A percentile compares a stretch with the other conserved stretches of the same genome.
phyloP scores from a whole-genome alignment of 805 yeast species.

The Yamadazyma akitaensis region DNA sequence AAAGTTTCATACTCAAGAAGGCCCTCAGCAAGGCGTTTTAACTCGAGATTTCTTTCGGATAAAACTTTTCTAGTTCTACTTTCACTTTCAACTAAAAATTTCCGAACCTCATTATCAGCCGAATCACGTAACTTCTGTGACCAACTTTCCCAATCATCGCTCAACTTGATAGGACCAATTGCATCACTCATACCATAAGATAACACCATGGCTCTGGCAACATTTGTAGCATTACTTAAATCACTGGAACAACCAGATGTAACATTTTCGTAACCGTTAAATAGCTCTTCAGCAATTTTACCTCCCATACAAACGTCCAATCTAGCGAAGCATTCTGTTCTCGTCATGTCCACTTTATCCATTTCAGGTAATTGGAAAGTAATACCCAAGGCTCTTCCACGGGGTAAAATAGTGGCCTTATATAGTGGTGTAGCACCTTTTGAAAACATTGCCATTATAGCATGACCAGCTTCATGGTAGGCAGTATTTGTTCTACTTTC shows the following conservation, averaged over 20 bases:
- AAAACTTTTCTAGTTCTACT: constrained; percentile 72
- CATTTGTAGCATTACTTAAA: constrained; percentile 81
- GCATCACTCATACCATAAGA: constrained; percentile 93
- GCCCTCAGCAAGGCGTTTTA: constrained; percentile 88
- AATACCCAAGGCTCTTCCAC: constrained; percentile 95
- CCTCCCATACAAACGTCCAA: constrained; percentile 99
- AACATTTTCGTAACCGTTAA: constrained; percentile 87
- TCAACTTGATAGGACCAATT: constrained; percentile 87
- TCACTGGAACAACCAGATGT: constrained; percentile 96
- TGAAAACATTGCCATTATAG: constrained; percentile 93
- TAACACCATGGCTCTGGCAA: constrained; percentile 96
- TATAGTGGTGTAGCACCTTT: constrained; percentile 93
- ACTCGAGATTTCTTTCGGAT: constrained; percentile 58
- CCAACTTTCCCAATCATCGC: constrained; percentile 95
- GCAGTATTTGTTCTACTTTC: constrained; percentile 93
- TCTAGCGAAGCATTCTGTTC: constrained; percentile 83
- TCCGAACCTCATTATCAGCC: constrained; percentile 91
- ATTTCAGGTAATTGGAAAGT: constrained; percentile 97
- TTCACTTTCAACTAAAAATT: constrained; percentile 70
- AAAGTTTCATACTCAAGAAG: constrained; percentile 92
- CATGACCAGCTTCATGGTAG: constrained; percentile 99
- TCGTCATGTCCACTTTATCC: constrained; percentile 94
- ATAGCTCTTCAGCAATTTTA: constrained; percentile 91
- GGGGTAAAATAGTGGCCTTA: constrained; percentile 94
- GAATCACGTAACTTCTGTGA: constrained; percentile 80